Percentiles rank a stretch among this genome's conserved stretches.
Conservation (phyloP, 2,329 filamentous ascomycete species). For the Cordyceps javanica region DNA sequence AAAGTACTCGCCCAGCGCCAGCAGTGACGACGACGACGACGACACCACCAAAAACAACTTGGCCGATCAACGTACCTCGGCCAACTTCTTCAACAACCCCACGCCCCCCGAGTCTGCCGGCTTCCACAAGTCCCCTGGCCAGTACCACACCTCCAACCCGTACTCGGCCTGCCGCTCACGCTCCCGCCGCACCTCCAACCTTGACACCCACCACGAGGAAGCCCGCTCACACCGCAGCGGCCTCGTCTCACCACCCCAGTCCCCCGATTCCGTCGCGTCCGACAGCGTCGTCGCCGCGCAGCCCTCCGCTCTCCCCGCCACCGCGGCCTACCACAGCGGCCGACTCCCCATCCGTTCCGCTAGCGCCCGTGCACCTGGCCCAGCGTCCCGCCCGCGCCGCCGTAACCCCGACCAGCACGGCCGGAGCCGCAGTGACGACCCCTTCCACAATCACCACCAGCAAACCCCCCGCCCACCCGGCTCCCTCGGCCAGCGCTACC, state of each 20-base stretch:
- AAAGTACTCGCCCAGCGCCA: not conserved
- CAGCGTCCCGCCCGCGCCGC: constrained; percentile 1
- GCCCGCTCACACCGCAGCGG: constrained; percentile 11
- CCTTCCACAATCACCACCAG: not conserved
- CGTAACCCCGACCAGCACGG: not conserved
- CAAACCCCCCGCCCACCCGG: not conserved
- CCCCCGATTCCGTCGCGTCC: constrained; percentile 14
- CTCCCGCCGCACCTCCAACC: constrained; percentile 12
- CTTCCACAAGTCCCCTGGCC: constrained; percentile 18
- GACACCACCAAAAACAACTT: too few species aligned
- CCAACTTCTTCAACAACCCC: constrained; percentile 24
- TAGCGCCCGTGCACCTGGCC: constrained; percentile 12
- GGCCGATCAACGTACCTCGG: not conserved
- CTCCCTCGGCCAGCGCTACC: constrained; percentile 30
- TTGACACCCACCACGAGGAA: constrained; percentile 16
- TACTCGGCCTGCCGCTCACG: constrained; percentile 20
- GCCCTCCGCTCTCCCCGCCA: constrained; percentile 14
- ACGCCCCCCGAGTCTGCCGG: constrained; percentile 50
- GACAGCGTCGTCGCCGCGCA: constrained; percentile 17
- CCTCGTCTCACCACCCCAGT: constrained; percentile 15
- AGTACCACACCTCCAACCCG: constrained; percentile 42
- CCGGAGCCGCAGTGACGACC: constrained; percentile 11
- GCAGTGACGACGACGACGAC: not conserved
- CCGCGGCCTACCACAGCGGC: constrained; percentile 17
- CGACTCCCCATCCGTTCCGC: constrained; percentile 25